Conservation (phyloP, 441 rosid species). For the Populus hybrid region DNA sequence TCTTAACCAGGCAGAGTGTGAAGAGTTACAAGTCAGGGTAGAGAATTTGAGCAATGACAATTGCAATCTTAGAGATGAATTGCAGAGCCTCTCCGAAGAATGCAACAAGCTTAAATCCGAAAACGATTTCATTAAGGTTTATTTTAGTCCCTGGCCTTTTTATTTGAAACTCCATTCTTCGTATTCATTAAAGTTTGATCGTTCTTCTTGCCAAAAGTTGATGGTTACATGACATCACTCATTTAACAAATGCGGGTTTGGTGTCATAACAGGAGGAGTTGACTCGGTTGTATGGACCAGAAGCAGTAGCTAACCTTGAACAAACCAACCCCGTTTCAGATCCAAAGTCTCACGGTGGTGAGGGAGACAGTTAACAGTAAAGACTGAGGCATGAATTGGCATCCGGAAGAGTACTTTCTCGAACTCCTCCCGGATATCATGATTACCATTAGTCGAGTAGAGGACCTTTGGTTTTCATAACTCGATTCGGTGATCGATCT, state of each 20-base stretch:
- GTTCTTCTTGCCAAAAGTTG: neutral
- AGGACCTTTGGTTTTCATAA: no score
- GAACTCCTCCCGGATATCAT: conserved; percentile 13
- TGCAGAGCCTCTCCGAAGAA: conserved; percentile 74
- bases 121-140: conserved; percentile 77
- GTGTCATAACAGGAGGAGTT: conserved; percentile 67
- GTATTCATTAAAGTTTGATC: no score
- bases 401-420: conserved; percentile 10
- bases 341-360: conserved; percentile 38
- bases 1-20: conserved; percentile 77
- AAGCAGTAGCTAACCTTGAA: conserved; percentile 64
- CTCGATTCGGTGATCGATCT: no score
- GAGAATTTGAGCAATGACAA: conserved; percentile 67
- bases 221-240: neutral
- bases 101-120: conserved; percentile 86
- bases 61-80: conserved; percentile 65
- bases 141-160: neutral
- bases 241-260: neutral
- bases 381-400: neutral
- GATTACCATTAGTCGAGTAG: conserved; percentile 12
- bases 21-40: conserved; percentile 77
- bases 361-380: conserved; percentile 32
- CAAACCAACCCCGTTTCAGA: conserved; percentile 35
- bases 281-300: conserved; percentile 64
- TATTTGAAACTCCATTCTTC: no score